phyloP scores from a whole-genome alignment of 139 green algal species.

The Trebouxia sp. region DNA sequence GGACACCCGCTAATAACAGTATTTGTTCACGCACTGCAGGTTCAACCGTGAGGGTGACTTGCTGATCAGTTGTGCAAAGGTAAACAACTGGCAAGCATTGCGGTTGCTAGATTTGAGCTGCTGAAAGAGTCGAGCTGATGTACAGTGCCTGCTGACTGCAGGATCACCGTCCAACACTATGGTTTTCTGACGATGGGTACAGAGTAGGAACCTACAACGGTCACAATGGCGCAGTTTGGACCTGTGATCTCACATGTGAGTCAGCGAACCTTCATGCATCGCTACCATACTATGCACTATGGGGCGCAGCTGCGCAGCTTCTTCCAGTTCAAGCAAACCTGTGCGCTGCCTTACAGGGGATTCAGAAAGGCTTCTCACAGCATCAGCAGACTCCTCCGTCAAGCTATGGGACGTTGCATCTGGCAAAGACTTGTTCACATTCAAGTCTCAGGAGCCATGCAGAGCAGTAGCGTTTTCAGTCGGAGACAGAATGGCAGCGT shows the following conservation, averaged over 20 bases:
- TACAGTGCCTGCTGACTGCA: conserved; percentile 30
- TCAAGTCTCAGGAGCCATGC: conserved; percentile 84
- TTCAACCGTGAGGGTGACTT: conserved; percentile 98
- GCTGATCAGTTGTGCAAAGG: conserved; percentile 94
- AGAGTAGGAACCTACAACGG: conserved; percentile 95
- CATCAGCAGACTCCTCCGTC: conserved; percentile 82
- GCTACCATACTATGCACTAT: no score
- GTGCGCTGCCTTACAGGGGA: conserved; percentile 67
- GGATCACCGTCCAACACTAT: conserved; percentile 87
- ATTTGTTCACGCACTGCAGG: conserved; percentile 48
- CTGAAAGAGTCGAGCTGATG: no score
- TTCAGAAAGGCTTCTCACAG: conserved; percentile 80
- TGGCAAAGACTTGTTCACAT: conserved; percentile 82
- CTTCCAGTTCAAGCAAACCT: no score
- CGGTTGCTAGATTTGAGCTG: no score
- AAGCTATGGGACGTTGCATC: conserved; percentile 92
- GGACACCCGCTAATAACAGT: no score
- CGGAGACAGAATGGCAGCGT: conserved; percentile 75
- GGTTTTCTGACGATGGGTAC: conserved; percentile 89
- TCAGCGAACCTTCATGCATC: neutral
- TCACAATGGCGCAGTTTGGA: conserved; percentile 95
- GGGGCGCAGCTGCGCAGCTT: no score
- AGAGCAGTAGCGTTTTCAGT: conserved; percentile 69
- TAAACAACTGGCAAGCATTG: no score
- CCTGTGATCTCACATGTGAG: conserved; percentile 85